These are phyloP conservation scores for Aspergillus aculeatus DNA, from an alignment of 2,329 filamentous ascomycete genomes.

Conservation along the genomic window DNA sequence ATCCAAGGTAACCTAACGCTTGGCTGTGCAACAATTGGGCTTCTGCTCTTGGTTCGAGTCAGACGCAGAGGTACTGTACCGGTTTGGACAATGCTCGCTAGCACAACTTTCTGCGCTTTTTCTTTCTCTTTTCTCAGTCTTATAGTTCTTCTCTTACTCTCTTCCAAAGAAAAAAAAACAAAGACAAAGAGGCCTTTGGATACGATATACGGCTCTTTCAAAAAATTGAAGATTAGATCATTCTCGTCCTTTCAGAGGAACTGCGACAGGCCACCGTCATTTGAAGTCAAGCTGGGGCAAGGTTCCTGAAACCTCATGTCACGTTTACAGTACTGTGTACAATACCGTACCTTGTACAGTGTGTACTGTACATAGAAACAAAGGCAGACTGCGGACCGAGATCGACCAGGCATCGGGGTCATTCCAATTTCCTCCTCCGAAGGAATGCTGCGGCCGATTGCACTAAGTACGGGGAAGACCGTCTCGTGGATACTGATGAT, in stretches of 20 bases:
- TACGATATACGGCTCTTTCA: slow-evolving; percentile 8
- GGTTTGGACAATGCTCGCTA: slow-evolving; percentile 7
- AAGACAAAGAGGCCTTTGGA: background rate
- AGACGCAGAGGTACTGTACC: slow-evolving; percentile 1
- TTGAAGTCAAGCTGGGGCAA: background rate
- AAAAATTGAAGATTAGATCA: background rate
- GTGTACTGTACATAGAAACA: background rate
- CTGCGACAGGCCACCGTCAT: background rate
- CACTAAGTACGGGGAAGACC: background rate
- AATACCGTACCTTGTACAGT: too few relatives aligned
- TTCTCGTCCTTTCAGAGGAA: background rate
- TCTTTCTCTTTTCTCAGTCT: too few relatives aligned
- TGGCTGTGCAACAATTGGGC: slow-evolving; percentile 3
- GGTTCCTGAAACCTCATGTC: too few relatives aligned
- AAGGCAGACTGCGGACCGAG: background rate
- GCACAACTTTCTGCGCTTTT: background rate
- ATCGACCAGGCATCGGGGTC: background rate
- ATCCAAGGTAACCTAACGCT: slow-evolving; percentile 7
- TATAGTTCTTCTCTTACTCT: too few relatives aligned
- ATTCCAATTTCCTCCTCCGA: background rate
- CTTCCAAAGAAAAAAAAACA: too few relatives aligned
- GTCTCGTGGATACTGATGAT: background rate
- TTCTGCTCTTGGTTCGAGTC: background rate
- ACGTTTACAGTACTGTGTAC: too few relatives aligned
- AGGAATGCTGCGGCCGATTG: background rate